A percentile compares a stretch with the other conserved stretches of the same genome.
Evolutionary conservation across 805 yeast genomes (phyloP).

Genomic region (Barnettozyma salicaria): DNA sequence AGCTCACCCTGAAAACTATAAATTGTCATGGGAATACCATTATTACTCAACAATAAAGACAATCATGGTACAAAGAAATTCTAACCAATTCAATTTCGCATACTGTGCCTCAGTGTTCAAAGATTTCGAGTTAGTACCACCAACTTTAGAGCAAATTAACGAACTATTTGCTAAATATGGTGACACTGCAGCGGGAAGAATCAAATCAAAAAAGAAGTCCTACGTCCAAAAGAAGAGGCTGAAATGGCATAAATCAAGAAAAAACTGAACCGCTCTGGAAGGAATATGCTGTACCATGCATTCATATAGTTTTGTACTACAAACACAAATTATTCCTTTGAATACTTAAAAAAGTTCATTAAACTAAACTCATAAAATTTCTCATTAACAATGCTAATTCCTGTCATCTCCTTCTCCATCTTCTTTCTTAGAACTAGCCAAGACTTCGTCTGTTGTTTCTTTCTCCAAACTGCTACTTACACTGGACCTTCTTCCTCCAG

Average conservation of each 20-base stretch:
- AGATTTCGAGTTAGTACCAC: conserved; percentile 5
- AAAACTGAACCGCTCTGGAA: background rate
- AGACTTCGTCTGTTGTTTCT: conserved; percentile 8
- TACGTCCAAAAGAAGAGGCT: too few species aligned
- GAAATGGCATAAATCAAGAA: background rate
- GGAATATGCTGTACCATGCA: background rate
- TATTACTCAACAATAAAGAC: conserved; percentile 1
- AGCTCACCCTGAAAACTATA: background rate
- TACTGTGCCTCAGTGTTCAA: conserved; percentile 4
- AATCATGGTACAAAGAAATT: background rate
- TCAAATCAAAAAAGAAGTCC: conserved; percentile 1
- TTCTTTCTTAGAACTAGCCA: background rate
- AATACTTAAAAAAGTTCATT: background rate
- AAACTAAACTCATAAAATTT: background rate
- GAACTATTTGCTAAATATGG: background rate
- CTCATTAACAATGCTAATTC: background rate
- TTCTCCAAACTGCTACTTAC: conserved; percentile 7
- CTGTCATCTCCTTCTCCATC: conserved; percentile 1
- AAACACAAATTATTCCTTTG: background rate
- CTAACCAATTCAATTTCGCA: background rate
- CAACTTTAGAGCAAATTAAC: background rate
- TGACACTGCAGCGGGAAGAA: background rate
- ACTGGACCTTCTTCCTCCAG: conserved; percentile 10
- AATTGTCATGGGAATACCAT: conserved; percentile 8
- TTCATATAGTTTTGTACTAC: too few species aligned